A percentile compares a stretch with the other conserved stretches of the same genome.
These are phyloP conservation scores for Ustilago esculenta DNA, from an alignment of 1,284 basidiomycete genomes.

Conservation along the genomic window DNA sequence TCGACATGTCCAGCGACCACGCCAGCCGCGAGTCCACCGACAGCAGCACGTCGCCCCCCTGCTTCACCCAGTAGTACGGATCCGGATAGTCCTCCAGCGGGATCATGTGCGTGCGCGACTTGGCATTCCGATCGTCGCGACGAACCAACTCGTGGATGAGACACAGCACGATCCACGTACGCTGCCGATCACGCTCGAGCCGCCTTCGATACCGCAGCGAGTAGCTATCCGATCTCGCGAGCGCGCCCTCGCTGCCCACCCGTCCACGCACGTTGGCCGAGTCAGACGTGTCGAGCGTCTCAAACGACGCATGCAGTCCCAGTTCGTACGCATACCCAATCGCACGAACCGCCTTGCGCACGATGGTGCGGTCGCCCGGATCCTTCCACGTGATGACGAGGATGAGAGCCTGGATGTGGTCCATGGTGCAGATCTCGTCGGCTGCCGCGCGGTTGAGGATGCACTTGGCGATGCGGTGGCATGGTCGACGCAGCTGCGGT, in stretches of 20 bases:
- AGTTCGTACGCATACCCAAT: slow-evolving; percentile 67
- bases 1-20: slow-evolving; percentile 39
- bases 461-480: slow-evolving; percentile 76
- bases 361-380: slow-evolving; percentile 65
- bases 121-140: slow-evolving; percentile 25
- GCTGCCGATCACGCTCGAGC: slow-evolving; percentile 43
- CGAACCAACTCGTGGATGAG: slow-evolving; percentile 39
- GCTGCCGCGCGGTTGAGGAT: slow-evolving; percentile 76
- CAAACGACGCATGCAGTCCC: slow-evolving; percentile 51
- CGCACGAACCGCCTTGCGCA: slow-evolving; percentile 63
- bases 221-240: slow-evolving; percentile 21
- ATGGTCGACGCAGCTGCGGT: slow-evolving; percentile 75
- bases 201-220: slow-evolving; percentile 6
- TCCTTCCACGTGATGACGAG: slow-evolving; percentile 85
- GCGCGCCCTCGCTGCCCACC: background rate
- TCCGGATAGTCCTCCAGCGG: slow-evolving; percentile 42
- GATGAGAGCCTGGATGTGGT: slow-evolving; percentile 83
- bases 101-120: slow-evolving; percentile 28
- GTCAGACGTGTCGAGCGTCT: slow-evolving; percentile 1
- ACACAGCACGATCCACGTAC: slow-evolving; percentile 49
- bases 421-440: slow-evolving; percentile 79
- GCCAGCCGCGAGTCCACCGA: slow-evolving; percentile 39
- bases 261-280: background rate
- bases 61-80: slow-evolving; percentile 31
- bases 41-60: slow-evolving; percentile 32